Evolutionary conservation across 2,329 filamentous ascomycete species (phyloP).

Genomic region (Didymella lethalis): DNA sequence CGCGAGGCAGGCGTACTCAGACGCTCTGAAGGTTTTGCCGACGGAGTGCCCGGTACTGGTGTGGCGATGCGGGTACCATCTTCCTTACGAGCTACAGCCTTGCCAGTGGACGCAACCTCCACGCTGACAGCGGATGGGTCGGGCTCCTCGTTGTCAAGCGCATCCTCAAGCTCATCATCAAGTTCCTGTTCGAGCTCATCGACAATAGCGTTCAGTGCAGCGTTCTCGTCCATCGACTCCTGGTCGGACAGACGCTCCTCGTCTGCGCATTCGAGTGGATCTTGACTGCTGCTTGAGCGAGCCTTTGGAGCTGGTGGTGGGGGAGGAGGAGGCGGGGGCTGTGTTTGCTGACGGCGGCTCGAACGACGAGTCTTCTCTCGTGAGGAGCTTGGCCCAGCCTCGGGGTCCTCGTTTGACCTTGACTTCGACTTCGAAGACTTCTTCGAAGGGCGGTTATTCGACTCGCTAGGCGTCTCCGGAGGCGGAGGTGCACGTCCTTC

Average conservation of each 20-base stretch:
- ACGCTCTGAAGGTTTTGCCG: conserved; percentile 43
- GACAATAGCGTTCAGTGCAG: conserved; percentile 82
- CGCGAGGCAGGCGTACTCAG: conserved; percentile 41
- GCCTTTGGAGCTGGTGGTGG: conserved; percentile 59
- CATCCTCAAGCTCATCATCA: conserved; percentile 58
- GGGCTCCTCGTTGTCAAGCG: conserved; percentile 60
- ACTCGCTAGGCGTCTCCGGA: conserved; percentile 46
- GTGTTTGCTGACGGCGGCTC: conserved; percentile 62
- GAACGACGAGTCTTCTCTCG: conserved; percentile 73
- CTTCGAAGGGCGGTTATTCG: conserved; percentile 41
- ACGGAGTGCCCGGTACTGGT: conserved; percentile 67
- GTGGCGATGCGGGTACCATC: conserved; percentile 88
- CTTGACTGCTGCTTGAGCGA: conserved; percentile 46
- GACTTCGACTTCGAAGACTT: conserved; percentile 45
- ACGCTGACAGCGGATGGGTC: conserved; percentile 90
- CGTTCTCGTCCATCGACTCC: conserved; percentile 70
- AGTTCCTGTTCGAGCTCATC: conserved; percentile 86
- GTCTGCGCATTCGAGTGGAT: conserved; percentile 89
- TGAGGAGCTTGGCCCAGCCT: conserved; percentile 56
- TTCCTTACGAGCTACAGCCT: conserved; percentile 89
- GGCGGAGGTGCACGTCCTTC: conserved; percentile 50
- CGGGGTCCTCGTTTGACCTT: conserved; percentile 52
- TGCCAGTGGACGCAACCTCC: conserved; percentile 85
- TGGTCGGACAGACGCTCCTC: conserved; percentile 83
- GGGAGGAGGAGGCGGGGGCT: conserved; percentile 61